Evolutionary conservation across 768 basidiomycete genomes (phyloP).

Genomic region (Leccinum ochraceum): DNA sequence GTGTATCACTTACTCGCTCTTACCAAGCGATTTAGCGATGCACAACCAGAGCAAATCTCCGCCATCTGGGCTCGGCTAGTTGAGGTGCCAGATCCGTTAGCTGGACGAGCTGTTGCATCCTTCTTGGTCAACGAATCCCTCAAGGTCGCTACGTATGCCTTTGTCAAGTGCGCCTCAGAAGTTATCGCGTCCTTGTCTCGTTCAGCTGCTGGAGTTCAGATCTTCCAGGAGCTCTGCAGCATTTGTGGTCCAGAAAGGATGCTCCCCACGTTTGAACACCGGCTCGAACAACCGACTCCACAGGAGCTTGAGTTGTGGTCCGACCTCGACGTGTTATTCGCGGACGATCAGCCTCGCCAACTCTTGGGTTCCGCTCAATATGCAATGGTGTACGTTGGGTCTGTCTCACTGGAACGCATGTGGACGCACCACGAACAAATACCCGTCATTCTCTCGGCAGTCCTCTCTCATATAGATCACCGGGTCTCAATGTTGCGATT

Average conservation of each 20-base stretch:
- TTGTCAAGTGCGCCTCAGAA: constrained; percentile 76
- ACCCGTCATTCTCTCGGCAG: constrained; percentile 72
- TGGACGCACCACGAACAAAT: constrained; percentile 75
- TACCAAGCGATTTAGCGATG: constrained; percentile 71
- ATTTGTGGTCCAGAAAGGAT: constrained; percentile 85
- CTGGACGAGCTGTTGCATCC: constrained; percentile 76
- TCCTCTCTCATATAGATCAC: constrained; percentile 84
- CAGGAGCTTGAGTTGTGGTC: constrained; percentile 78
- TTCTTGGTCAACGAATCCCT: constrained; percentile 89
- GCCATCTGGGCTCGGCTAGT: constrained; percentile 80
- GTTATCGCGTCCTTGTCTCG: constrained; percentile 85
- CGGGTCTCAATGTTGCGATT: constrained; percentile 66
- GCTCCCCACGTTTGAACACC: constrained; percentile 76
- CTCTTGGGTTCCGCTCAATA: constrained; percentile 83
- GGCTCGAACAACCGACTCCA: constrained; percentile 56
- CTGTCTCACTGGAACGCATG: constrained; percentile 71
- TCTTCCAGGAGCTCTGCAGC: constrained; percentile 83
- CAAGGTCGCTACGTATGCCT: constrained; percentile 76
- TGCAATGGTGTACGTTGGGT: constrained; percentile 81
- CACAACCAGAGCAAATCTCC: constrained; percentile 77
- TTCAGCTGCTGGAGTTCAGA: constrained; percentile 65
- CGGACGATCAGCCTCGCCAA: constrained; percentile 62
- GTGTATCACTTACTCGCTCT: constrained; percentile 84
- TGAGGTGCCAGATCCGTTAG: constrained; percentile 65
- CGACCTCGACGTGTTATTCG: constrained; percentile 75